phyloP scores from a whole-genome alignment of 2,329 filamentous ascomycete genomes.

The Talaromyces sp. region DNA sequence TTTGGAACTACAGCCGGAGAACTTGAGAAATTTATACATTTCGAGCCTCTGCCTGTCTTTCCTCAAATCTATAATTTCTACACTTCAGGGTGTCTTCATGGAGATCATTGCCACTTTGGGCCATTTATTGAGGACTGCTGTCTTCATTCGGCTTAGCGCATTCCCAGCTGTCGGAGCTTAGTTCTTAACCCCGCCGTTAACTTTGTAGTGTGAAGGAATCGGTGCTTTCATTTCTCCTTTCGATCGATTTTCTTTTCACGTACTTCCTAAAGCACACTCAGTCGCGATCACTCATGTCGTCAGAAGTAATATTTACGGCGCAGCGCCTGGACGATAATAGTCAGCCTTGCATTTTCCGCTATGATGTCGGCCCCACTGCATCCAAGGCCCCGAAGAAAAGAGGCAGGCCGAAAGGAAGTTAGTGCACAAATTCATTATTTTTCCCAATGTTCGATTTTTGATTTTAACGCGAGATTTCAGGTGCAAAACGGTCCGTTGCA shows the following conservation, averaged over 20 bases:
- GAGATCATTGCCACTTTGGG: slow-evolving; percentile 3
- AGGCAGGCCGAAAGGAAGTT: slow-evolving; percentile 5
- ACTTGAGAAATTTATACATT: not conserved
- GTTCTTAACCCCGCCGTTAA: not conserved
- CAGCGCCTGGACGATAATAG: not conserved
- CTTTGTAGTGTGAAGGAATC: too few relatives aligned
- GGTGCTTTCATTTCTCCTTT: not conserved
- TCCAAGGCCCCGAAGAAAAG: not conserved
- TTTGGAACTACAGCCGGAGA: not conserved
- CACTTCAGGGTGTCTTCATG: not conserved
- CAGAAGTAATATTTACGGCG: not conserved
- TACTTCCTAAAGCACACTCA: not conserved
- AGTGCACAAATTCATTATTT: not conserved
- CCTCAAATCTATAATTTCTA: too few relatives aligned
- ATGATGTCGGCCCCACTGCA: not conserved
- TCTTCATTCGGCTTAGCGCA: slow-evolving; percentile 2
- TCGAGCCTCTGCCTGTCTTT: not conserved
- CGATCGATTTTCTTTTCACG: not conserved
- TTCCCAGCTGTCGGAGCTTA: not conserved
- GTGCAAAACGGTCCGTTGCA: not conserved
- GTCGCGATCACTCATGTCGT: too few relatives aligned
- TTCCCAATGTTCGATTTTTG: not conserved
- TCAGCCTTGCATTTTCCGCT: slow-evolving; percentile 1
- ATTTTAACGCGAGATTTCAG: not conserved
- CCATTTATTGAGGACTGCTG: not conserved